Percentiles rank a stretch among this genome's conserved stretches.
phyloP scores from a whole-genome alignment of 148 eudicot genomes.

The Vaccinium myrtillus region DNA sequence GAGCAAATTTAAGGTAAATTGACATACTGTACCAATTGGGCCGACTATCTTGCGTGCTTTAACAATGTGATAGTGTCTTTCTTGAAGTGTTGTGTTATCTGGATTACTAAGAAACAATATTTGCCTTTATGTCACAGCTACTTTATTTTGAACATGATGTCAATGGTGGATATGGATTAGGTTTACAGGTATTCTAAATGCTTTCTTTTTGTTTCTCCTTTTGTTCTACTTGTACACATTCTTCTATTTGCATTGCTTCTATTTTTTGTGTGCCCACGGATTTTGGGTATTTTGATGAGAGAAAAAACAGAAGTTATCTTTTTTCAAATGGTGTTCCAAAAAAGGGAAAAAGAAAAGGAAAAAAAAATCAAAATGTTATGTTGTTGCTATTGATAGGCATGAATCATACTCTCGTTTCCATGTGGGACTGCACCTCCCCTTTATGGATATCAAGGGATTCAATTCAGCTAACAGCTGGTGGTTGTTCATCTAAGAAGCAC shows the following conservation, averaged over 20 bases:
- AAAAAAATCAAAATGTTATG: neutral
- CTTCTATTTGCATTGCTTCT: neutral
- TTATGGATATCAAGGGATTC: neutral
- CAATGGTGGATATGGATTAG: constrained; percentile 87
- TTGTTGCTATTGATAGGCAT: neutral
- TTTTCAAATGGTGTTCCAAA: neutral
- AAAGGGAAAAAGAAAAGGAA: neutral
- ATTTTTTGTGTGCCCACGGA: neutral
- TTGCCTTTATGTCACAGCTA: constrained; percentile 49
- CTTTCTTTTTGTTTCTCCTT: neutral
- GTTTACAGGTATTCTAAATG: constrained; percentile 68
- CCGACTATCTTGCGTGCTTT: neutral
- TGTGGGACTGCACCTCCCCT: neutral
- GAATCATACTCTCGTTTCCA: neutral
- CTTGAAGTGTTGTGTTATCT: neutral
- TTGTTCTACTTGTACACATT: neutral
- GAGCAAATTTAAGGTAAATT: constrained; percentile 93
- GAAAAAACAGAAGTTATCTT: neutral
- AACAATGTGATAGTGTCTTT: neutral
- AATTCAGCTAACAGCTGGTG: neutral
- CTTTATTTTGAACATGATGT: constrained; percentile 90
- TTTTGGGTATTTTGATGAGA: neutral
- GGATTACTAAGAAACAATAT: neutral
- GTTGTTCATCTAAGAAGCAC: constrained; percentile 1
- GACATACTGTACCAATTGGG: neutral